Evolutionary conservation across 148 eudicot genomes (phyloP).

Genomic region (Cornus kousa): DNA sequence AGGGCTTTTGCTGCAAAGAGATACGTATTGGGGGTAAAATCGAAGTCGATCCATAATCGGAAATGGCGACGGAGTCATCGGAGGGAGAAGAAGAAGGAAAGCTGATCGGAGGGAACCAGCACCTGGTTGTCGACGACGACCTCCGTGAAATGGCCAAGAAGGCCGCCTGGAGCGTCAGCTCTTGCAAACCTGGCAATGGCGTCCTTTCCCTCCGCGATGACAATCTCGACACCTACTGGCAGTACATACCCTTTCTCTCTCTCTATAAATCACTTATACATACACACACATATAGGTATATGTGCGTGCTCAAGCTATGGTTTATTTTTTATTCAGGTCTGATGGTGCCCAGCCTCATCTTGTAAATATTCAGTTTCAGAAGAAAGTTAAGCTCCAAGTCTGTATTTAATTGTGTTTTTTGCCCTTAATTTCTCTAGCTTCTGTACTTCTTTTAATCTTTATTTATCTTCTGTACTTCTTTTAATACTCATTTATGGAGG

Average conservation of each 20-base stretch:
- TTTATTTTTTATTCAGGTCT: constrained; percentile 46
- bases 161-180: constrained; percentile 97
- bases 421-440: background rate
- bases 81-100: constrained; percentile 90
- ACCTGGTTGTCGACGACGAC: constrained; percentile 67
- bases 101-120: constrained; percentile 65
- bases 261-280: background rate
- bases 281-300: too few relatives aligned
- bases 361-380: constrained; percentile 92
- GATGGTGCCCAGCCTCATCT: constrained; percentile 97
- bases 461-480: too few relatives aligned
- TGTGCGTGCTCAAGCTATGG: background rate
- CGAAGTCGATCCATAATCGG: background rate
- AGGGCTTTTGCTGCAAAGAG: too few relatives aligned
- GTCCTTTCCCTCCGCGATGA: constrained; percentile 79
- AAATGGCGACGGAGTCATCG: constrained; percentile 75
- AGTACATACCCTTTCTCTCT: constrained; percentile 32
- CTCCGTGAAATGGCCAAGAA: constrained; percentile 87
- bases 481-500: background rate
- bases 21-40: too few relatives aligned
- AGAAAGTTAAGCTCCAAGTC: constrained; percentile 87
- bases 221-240: constrained; percentile 86
- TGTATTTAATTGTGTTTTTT: background rate
- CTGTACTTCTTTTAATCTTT: background rate
- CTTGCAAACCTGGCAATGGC: constrained; percentile 93